Conservation (phyloP, 768 basidiomycete species). For the Crepidotus variabilis region DNA sequence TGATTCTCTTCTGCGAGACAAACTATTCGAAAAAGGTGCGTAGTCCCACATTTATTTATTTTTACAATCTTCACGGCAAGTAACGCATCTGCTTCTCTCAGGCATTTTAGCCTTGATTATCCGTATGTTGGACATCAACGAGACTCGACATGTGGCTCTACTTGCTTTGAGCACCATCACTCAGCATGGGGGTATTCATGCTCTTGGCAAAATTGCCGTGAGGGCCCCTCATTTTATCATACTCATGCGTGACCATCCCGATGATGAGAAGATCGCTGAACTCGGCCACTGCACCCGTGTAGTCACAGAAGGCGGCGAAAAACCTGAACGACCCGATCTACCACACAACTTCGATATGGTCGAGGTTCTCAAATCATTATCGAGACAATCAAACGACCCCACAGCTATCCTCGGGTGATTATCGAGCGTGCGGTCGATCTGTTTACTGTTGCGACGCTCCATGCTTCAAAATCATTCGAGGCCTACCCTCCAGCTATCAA, state of each 20-base stretch:
- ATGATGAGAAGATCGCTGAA: constrained; percentile 47
- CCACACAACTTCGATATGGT: constrained; percentile 39
- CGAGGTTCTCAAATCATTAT: constrained; percentile 40
- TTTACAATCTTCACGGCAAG: neutral
- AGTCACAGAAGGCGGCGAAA: constrained; percentile 37
- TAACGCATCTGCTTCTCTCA: constrained; percentile 15
- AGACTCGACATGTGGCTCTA: constrained; percentile 49
- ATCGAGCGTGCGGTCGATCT: constrained; percentile 53
- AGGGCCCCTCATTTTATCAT: constrained; percentile 37
- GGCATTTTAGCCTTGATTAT: constrained; percentile 56
- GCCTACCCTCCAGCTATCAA: constrained; percentile 38
- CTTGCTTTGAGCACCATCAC: constrained; percentile 56
- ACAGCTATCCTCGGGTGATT: constrained; percentile 22
- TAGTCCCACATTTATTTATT: neutral
- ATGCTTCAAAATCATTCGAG: constrained; percentile 43
- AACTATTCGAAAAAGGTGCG: constrained; percentile 54
- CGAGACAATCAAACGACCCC: constrained; percentile 40
- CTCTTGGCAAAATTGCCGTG: constrained; percentile 49
- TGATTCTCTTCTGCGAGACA: constrained; percentile 56
- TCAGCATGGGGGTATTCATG: constrained; percentile 51
- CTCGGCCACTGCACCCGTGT: constrained; percentile 49
- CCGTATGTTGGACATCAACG: constrained; percentile 45
- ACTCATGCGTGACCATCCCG: constrained; percentile 45
- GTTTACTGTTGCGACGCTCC: constrained; percentile 37
- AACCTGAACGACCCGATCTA: constrained; percentile 32